A percentile compares a stretch with the other conserved stretches of the same genome.
phyloP scores from a whole-genome alignment of 176 grass and related monocot genomes.

The Oryza rufipogon region DNA sequence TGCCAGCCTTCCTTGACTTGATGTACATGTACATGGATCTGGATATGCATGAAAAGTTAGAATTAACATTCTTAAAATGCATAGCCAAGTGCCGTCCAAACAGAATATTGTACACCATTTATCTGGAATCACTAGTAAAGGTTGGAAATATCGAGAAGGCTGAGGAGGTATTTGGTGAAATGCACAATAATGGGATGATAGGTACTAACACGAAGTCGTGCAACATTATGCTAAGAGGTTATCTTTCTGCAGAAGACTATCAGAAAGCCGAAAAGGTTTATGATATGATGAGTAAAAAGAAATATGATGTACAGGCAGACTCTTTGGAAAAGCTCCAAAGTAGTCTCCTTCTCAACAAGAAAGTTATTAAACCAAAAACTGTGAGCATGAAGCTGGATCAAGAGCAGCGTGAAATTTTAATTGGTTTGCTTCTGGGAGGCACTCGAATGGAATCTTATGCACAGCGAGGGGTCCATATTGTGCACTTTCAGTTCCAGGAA shows the following conservation, averaged over 20 bases:
- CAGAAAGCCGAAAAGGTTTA: constrained; percentile 80
- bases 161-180: constrained; percentile 82
- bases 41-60: constrained; percentile 81
- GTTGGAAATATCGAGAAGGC: constrained; percentile 63
- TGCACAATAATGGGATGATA: constrained; percentile 77
- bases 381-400: constrained; percentile 76
- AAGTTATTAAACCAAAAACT: constrained; percentile 64
- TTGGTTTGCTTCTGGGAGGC: constrained; percentile 89
- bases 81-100: constrained; percentile 69
- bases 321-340: constrained; percentile 76
- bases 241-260: constrained; percentile 74
- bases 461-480: constrained; percentile 53
- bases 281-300: constrained; percentile 87
- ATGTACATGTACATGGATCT: constrained; percentile 86
- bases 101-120: constrained; percentile 75
- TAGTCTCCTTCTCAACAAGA: constrained; percentile 65
- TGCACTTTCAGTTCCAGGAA: constrained; percentile 78
- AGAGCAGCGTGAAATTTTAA: constrained; percentile 95
- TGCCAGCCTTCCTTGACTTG: constrained; percentile 84
- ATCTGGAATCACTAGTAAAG: constrained; percentile 79
- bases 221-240: constrained; percentile 78
- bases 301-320: constrained; percentile 64
- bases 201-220: constrained; percentile 82
- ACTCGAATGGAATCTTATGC: constrained; percentile 66
- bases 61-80: constrained; percentile 70